Evolutionary conservation across 768 basidiomycete genomes (phyloP), one percentile per base, ranked within the genome.

Genomic region (Dendrothele bispora): DNA sequence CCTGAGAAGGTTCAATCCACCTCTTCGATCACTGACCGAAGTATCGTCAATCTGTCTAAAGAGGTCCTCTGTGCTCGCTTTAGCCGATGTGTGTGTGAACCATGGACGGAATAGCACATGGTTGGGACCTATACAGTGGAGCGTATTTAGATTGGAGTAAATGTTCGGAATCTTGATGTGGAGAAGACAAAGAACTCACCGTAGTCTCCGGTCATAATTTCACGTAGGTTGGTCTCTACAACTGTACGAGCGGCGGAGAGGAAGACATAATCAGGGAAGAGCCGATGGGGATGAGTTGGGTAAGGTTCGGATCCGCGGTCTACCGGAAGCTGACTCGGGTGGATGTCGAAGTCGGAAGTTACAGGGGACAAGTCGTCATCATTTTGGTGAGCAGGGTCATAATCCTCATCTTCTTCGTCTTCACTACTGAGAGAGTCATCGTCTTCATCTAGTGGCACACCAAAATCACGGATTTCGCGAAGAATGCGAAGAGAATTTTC

Each of bases 181-280:
- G 36, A 7, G 44, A 36, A 20, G 38, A 46, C 44, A 34, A 46
- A 14, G 44, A 36, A 34, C 44, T 36, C 34, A 46, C 38, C 12
- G 44, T 34, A 24, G 34, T 22, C 24, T 46, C 39, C 22, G 4
- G 22, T 25, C 21, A 5, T 39, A 25, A 39, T 27, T 18, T 46
- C 44, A 7, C 44, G 34, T 49, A 82, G 45, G 49, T 81, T 83
- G 26, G 70, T 66, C 54, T 83, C 80, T 14, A 82, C 67, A 7
- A 80, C 64, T 18, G 73, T 62, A 11, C 81, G 71, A 7, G 68
- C 78, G 11, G 77, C 74, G 3, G 77, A 68, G 12, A 82, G 71
- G 60, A 69, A 82, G 2, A 65, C 62, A 59, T 80, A 83, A 53
- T 83, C 80, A 0, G 75, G 75, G 14, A 73, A 51, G 15, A 62